Conservation (phyloP, 1,139 yeast genomes). For the Suhomyces bolitotheri region DNA sequence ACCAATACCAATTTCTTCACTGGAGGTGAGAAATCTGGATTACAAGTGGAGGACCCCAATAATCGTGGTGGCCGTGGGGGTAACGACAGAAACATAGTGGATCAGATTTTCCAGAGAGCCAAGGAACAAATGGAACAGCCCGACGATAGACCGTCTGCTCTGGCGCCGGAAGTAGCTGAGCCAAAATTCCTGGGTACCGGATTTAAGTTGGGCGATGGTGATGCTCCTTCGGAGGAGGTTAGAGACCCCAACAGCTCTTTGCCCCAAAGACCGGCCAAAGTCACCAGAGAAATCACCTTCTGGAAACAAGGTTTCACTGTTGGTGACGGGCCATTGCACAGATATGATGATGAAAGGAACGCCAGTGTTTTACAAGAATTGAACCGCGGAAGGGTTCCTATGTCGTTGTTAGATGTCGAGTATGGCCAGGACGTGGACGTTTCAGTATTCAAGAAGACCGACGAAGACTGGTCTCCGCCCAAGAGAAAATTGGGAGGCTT, state of each 20-base stretch:
- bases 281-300: conserved; percentile 76
- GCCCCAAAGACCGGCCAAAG: conserved; percentile 48
- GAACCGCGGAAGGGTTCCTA: conserved; percentile 92
- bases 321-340: conserved; percentile 81
- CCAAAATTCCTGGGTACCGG: conserved; percentile 68
- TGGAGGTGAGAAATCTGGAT: conserved; percentile 92
- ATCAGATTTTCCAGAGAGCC: conserved; percentile 49
- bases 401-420: conserved; percentile 75
- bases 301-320: conserved; percentile 97
- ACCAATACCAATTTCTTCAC: conserved; percentile 80
- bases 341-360: conserved; percentile 91
- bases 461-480: conserved; percentile 79
- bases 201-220: conserved; percentile 72
- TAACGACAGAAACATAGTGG: conserved; percentile 44
- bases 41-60: conserved; percentile 91
- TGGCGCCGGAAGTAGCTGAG: conserved; percentile 15
- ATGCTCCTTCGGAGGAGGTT: conserved; percentile 42
- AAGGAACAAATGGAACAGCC: conserved; percentile 43
- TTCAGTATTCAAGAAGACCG: conserved; percentile 74
- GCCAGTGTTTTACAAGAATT: conserved; percentile 74
- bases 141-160: conserved; percentile 47
- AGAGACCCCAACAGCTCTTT: conserved; percentile 31
- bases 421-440: conserved; percentile 97
- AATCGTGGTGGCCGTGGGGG: conserved; percentile 36
- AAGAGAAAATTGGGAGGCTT: conserved; percentile 70